Evolutionary conservation across 73 alveolate genomes (phyloP), one percentile per base, ranked within the genome.

Genomic region (Tetrahymena elliotti): DNA sequence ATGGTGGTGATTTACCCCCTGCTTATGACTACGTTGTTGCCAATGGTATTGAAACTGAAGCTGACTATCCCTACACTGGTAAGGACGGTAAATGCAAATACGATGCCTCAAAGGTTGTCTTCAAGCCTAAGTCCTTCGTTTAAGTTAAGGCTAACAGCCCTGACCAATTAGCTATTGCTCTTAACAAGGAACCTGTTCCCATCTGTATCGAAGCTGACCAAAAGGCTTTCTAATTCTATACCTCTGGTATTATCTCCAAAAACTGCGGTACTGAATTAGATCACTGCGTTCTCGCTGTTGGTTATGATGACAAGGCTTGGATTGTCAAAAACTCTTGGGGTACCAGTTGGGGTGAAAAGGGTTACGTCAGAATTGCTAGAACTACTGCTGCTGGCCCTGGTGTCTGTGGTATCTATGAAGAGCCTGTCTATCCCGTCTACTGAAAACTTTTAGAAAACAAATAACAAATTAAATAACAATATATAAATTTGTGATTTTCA

Each of bases 251-350:
- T 95, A 94, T 93, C 95, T 88, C 95, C 36, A 94, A 47, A 22
- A 22, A 52, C 47, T 94, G 96, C 47, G 94, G 94, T 22, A 24
- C 24, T 10, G 6, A 31, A 27, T 94, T 88, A 41, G 97, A 97
- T 52, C 99, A 98, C 94, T 98, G 98, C 41, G 98, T 98, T 35
- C 39, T 96, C 33, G 96, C 97, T 54, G 98, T 97, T 82, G 99
- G 99, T 38, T 97, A 97, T 84, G 93, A 94, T 35, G 24, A 83
- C 35, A 84, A 94, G 10, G 38, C 84, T 38, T 96, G 95, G 95
- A 95, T 33, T 33, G 95, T 95, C 88, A 96, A 95, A 82, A 96
- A 96, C 84, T 96, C 98, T 53, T 96, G 97, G 97, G 97, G 98
- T 54, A 18, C 94, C 11, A 27, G 53, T 35, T 96, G 98, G 98